A percentile compares a stretch with the other conserved stretches of the same genome.
Conservation (phyloP, 768 basidiomycete species). For the Hericium coralloides region DNA sequence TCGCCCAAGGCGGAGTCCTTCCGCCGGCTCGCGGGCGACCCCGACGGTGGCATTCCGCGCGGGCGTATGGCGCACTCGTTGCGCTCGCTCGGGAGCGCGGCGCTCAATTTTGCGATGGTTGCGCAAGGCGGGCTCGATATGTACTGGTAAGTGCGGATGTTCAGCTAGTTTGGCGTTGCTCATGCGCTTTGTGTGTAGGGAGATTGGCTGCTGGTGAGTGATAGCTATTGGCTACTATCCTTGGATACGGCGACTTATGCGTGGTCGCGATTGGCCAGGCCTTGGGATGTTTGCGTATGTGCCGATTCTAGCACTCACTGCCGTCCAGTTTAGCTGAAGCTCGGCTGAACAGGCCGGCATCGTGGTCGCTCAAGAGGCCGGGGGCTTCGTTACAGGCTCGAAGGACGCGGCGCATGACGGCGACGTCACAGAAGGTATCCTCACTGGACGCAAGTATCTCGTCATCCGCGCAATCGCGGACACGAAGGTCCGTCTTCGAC, state of each 20-base stretch:
- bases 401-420: constrained; percentile 31
- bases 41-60: constrained; percentile 46
- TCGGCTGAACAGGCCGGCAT: constrained; percentile 56
- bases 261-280: constrained; percentile 24
- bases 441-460: constrained; percentile 74
- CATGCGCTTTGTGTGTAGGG: constrained; percentile 35
- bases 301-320: background rate
- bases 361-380: constrained; percentile 87
- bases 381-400: constrained; percentile 70
- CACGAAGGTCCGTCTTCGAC: constrained; percentile 33
- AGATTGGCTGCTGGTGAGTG: constrained; percentile 66
- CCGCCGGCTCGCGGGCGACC: constrained; percentile 65
- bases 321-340: background rate
- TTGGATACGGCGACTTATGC: background rate
- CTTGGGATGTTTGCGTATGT: constrained; percentile 81
- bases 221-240: background rate
- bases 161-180: background rate
- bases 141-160: constrained; percentile 57
- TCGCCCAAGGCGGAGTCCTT: constrained; percentile 58
- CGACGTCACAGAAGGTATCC: constrained; percentile 57
- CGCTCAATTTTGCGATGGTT: constrained; percentile 74
- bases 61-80: constrained; percentile 84
- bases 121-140: constrained; percentile 85
- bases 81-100: constrained; percentile 76
- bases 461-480: constrained; percentile 65